Percentiles rank a stretch among this genome's conserved stretches.
phyloP scores from a whole-genome alignment of 208 protist species.

The Naegleria lovaniensis region DNA sequence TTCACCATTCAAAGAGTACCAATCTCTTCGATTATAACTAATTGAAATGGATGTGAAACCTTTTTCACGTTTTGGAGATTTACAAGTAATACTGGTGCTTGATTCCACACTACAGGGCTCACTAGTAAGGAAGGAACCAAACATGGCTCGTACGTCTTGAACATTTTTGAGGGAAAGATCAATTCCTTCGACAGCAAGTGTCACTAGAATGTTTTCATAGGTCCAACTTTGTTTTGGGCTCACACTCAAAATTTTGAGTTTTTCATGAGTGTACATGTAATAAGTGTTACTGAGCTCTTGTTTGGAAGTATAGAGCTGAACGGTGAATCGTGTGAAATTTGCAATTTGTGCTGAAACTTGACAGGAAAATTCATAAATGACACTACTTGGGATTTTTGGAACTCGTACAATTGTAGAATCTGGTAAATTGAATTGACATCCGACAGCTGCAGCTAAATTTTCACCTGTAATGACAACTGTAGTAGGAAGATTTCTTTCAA shows the following conservation, averaged over 20 bases:
- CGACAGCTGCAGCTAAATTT: background rate
- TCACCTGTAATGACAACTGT: background rate
- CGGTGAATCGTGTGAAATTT: background rate
- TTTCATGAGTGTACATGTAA: background rate
- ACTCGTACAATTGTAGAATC: background rate
- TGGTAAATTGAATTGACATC: background rate
- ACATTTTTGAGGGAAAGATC: background rate
- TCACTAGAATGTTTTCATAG: background rate
- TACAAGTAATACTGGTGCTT: background rate
- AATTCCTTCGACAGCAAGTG: background rate
- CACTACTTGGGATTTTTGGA: background rate
- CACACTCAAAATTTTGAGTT: background rate
- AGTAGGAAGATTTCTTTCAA: background rate
- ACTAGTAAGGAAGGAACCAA: background rate
- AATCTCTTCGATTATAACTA: background rate
- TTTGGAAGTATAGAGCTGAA: background rate
- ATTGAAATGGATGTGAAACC: background rate
- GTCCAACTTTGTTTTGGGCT: background rate
- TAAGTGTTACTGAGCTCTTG: background rate
- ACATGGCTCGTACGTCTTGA: background rate
- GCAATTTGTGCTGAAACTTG: background rate
- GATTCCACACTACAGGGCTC: background rate
- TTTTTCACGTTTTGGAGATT: background rate
- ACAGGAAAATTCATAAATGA: background rate
- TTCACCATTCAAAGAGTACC: background rate